These are phyloP conservation scores for Blechomonas ayalai DNA, from an alignment of 208 protist species.

Conservation along the genomic window DNA sequence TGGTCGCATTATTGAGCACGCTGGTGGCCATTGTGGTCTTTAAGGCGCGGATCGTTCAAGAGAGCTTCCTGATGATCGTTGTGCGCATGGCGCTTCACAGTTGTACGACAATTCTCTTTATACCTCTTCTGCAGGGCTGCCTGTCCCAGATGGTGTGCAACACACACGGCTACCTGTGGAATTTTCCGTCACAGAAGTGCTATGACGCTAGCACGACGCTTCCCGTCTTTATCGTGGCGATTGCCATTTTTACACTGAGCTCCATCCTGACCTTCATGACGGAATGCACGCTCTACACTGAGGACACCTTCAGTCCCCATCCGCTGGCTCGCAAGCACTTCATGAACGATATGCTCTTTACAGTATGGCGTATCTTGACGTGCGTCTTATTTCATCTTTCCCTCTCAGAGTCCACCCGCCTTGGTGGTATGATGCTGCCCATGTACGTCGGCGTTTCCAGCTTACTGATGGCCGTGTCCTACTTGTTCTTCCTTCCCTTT, in stretches of 20 bases:
- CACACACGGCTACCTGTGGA: slow-evolving; percentile 6
- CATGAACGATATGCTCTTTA: slow-evolving; percentile 1
- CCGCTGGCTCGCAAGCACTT: slow-evolving; percentile 15
- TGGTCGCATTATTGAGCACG: too few relatives aligned
- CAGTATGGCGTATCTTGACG: slow-evolving; percentile 7
- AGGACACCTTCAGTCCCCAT: slow-evolving; percentile 9
- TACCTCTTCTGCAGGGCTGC: slow-evolving; percentile 10
- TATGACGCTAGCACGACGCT: neutral
- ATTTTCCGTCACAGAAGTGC: slow-evolving; percentile 9
- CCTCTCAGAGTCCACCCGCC: slow-evolving; percentile 1
- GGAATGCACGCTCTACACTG: slow-evolving; percentile 4
- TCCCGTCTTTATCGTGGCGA: slow-evolving; percentile 5
- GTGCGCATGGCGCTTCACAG: slow-evolving; percentile 6
- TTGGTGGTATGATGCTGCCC: slow-evolving; percentile 8
- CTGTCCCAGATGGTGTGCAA: slow-evolving; percentile 15
- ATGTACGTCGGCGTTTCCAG: slow-evolving; percentile 13
- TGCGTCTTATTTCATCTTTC: slow-evolving; percentile 21
- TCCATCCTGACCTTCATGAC: slow-evolving; percentile 6
- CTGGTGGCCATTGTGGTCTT: neutral
- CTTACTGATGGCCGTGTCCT: slow-evolving; percentile 4
- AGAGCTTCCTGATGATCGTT: neutral
- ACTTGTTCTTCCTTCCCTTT: slow-evolving; percentile 19
- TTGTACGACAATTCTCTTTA: slow-evolving; percentile 10
- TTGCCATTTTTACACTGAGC: slow-evolving; percentile 1
- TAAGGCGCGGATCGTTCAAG: neutral